Percentiles rank a stretch among this genome's conserved stretches.
Evolutionary conservation across 1,284 basidiomycete genomes (phyloP).

Genomic region (Ustilago hordei): DNA sequence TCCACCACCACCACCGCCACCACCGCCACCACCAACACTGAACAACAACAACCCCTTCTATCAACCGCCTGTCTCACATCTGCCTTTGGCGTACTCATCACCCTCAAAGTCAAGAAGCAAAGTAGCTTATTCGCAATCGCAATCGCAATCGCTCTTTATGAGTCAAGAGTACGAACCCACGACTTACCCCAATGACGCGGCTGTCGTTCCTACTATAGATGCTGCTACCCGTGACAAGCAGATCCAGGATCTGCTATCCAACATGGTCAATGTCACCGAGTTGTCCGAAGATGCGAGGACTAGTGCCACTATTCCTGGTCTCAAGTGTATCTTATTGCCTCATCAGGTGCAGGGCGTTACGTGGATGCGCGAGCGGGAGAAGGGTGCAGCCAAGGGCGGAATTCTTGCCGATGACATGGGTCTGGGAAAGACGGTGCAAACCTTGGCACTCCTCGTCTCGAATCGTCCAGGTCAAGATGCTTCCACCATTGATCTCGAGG

Average conservation of each 20-base stretch:
- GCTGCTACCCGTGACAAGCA: constrained; percentile 58
- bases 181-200: constrained; percentile 9
- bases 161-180: constrained; percentile 27
- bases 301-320: constrained; percentile 44
- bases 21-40: constrained; percentile 19
- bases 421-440: constrained; percentile 88
- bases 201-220: constrained; percentile 35
- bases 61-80: constrained; percentile 20
- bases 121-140: not conserved
- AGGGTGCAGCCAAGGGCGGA: constrained; percentile 79
- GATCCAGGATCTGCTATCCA: constrained; percentile 53
- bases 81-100: constrained; percentile 8
- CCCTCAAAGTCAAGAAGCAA: constrained; percentile 22
- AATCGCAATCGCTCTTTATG: constrained; percentile 14
- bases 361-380: constrained; percentile 90
- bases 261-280: constrained; percentile 57
- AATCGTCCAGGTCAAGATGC: constrained; percentile 80
- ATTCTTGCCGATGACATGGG: constrained; percentile 95
- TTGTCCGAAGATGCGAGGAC: constrained; percentile 37
- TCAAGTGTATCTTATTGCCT: constrained; percentile 79
- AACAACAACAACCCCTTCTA: constrained; percentile 48
- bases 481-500: constrained; percentile 81
- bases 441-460: constrained; percentile 89
- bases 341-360: constrained; percentile 86
- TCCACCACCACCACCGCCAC: constrained; percentile 24